Evolutionary conservation across 108 stramenopile species (phyloP), one percentile per base, ranked within the genome.

Genomic region (Mediolabrus comicus): DNA sequence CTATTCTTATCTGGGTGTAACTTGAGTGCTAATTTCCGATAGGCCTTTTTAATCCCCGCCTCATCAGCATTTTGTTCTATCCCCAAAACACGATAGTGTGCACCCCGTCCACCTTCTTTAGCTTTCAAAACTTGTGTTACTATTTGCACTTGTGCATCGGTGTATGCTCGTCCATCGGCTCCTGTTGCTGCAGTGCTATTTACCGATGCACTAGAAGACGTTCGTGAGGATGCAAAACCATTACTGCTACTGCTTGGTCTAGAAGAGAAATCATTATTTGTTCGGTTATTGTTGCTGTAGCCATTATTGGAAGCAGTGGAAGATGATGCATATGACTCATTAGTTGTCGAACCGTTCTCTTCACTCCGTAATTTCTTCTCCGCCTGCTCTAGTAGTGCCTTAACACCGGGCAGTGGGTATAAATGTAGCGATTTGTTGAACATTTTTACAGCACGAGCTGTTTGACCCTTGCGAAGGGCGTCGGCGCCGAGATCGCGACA

Each of bases 1-100:
- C 87, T 81, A 66, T 91, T 94, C 67, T 97, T 97, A 66, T 96
- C 97, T 0, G 97, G 97, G 70, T 97, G 97, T 14, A 94, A 57
- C 60, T 94, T 94, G 22, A 97, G 66, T 2, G 95, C 92, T 14
- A 91, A 63, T 70, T 94, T 95, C 9, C 94, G 84, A 66, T 96
- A 97, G 0, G 95, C 95, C 74, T 84, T 91, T 75, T 97, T 97
- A 13, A 96, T 80, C 30, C 87, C 89, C 32, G 73, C 75, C 19
- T 95, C 95, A 19, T 77, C 78, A 6, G 88, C 85, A 29, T 67
- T 74, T 27, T 62, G 34, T 26, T 46, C 30, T 24, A 97, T 63
- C 1, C 89, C 90, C 11, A 97, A 79, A 0, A 95, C 88, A 12
- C 86, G 83, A 66, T 95, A 97, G 79, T 98, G 97, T 14, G 95